Evolutionary conservation across 768 basidiomycete genomes (phyloP).

Genomic region (Lactarius akahatsu): DNA sequence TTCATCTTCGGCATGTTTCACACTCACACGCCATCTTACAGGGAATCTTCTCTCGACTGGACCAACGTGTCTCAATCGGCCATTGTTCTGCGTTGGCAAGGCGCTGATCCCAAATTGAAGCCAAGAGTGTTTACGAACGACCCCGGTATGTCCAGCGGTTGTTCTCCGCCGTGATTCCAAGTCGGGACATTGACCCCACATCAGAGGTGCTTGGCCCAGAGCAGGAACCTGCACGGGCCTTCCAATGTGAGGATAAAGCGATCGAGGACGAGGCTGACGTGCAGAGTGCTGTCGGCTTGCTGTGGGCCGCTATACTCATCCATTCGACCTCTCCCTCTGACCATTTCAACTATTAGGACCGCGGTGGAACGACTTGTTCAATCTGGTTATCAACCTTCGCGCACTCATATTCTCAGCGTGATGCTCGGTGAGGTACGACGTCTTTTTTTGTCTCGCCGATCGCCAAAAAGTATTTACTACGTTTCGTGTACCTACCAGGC

Average conservation of each 20-base stretch:
- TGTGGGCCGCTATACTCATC: background rate
- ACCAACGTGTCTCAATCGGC: conserved; percentile 5
- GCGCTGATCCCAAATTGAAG: background rate
- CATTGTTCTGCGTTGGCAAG: conserved; percentile 18
- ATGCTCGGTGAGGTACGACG: conserved; percentile 15
- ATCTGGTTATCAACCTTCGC: conserved; percentile 9
- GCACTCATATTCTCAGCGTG: conserved; percentile 9
- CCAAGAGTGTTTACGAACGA: conserved; percentile 19
- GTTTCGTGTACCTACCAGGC: background rate
- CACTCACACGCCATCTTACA: background rate
- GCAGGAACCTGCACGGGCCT: background rate
- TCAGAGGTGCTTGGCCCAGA: conserved; percentile 6
- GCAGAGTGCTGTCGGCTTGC: conserved; percentile 6
- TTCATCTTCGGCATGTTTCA: background rate
- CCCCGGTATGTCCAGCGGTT: conserved; percentile 1
- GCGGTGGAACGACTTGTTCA: conserved; percentile 8
- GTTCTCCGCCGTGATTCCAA: background rate
- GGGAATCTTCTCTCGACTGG: conserved; percentile 5
- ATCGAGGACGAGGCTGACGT: background rate
- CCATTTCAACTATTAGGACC: background rate
- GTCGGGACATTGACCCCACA: background rate
- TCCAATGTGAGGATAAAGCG: background rate
- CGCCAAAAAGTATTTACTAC: background rate
- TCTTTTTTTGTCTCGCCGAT: background rate
- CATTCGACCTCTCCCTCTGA: background rate